phyloP scores from a whole-genome alignment of 495 filamentous ascomycete species.

The Penicillium maclennaniae region DNA sequence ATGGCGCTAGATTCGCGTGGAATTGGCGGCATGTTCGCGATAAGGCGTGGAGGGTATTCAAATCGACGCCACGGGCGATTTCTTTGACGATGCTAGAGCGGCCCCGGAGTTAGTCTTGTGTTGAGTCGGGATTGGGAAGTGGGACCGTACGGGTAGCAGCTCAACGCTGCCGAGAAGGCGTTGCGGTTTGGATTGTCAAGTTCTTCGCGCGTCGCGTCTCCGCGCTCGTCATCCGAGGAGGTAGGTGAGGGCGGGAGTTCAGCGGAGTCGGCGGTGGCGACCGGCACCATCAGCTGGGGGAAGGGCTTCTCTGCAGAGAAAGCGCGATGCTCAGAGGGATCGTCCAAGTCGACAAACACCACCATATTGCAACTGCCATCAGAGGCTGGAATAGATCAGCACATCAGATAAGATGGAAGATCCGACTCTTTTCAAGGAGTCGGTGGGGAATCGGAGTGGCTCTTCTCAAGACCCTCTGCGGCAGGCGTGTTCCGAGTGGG shows the following conservation, averaged over 20 bases:
- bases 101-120: slow-evolving; percentile 11
- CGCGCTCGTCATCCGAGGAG: slow-evolving; percentile 17
- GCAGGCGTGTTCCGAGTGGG: slow-evolving; percentile 4
- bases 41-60: slow-evolving; percentile 78
- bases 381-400: slow-evolving; percentile 18
- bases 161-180: slow-evolving; percentile 71
- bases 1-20: slow-evolving; percentile 68
- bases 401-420: slow-evolving; percentile 26
- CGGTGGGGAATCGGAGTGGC: slow-evolving; percentile 6
- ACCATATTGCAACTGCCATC: slow-evolving; percentile 41
- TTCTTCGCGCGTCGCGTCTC: background rate
- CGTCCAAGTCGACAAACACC: slow-evolving; percentile 46
- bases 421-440: slow-evolving; percentile 16
- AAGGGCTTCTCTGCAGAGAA: slow-evolving; percentile 20
- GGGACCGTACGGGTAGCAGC: slow-evolving; percentile 76
- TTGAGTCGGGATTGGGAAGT: slow-evolving; percentile 12
- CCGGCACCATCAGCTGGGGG: slow-evolving; percentile 24
- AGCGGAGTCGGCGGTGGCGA: slow-evolving; percentile 3
- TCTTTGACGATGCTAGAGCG: slow-evolving; percentile 60
- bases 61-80: slow-evolving; percentile 70
- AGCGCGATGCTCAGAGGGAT: slow-evolving; percentile 26
- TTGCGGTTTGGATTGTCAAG: slow-evolving; percentile 57
- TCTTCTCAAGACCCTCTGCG: slow-evolving; percentile 5
- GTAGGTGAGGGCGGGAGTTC: slow-evolving; percentile 13
- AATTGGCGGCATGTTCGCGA: slow-evolving; percentile 78